A percentile compares a stretch with the other conserved stretches of the same genome.
phyloP scores from a whole-genome alignment of 257 asterid genomes.

The Gynochthodes officinalis region DNA sequence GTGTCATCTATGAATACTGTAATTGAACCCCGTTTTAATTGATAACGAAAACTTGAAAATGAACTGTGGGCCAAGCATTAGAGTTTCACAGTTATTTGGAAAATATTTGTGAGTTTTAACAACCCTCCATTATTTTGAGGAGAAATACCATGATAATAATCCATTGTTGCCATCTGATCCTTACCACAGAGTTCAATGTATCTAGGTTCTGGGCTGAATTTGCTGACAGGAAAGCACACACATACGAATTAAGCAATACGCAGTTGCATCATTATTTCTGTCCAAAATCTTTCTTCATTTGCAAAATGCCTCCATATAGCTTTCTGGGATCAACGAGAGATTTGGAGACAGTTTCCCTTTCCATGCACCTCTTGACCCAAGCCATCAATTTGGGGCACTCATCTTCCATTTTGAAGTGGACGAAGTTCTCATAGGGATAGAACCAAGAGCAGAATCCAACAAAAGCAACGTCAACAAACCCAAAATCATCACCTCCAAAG shows the following conservation, averaged over 20 bases:
- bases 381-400: conserved; percentile 45
- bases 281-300: background rate
- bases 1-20: background rate
- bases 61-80: no score
- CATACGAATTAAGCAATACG: background rate
- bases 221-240: background rate
- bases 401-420: conserved; percentile 39
- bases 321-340: conserved; percentile 23
- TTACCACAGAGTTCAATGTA: conserved; percentile 1
- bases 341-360: conserved; percentile 39
- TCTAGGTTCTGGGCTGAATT: conserved; percentile 16
- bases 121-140: no score
- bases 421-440: conserved; percentile 42
- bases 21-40: no score
- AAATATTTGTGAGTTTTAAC: no score
- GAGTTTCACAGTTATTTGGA: no score
- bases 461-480: conserved; percentile 43
- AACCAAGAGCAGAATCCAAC: conserved; percentile 52
- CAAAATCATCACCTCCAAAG: conserved; percentile 54
- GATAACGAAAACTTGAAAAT: no score
- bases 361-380: conserved; percentile 62
- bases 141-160: no score
- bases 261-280: background rate
- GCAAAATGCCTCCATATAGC: background rate
- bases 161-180: no score